These are phyloP conservation scores for Mortierella antarctica DNA, from an alignment of 192 early-diverging fungal species.

Conservation along the genomic window DNA sequence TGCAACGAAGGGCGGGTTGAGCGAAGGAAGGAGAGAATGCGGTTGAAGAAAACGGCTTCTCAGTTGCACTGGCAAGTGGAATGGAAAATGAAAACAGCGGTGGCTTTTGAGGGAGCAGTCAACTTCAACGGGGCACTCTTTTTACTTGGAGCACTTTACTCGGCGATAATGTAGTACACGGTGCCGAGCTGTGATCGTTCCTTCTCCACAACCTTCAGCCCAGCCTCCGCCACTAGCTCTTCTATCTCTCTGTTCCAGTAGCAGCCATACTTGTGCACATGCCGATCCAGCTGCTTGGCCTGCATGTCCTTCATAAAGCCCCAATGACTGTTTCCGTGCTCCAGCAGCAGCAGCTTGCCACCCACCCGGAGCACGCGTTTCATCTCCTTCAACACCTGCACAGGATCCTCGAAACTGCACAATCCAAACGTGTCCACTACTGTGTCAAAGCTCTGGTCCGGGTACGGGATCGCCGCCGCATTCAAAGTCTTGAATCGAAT, in stretches of 20 bases:
- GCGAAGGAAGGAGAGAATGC: too few species aligned
- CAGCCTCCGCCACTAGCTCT: slow-evolving; percentile 36
- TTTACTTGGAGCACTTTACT: neutral
- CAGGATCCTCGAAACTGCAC: slow-evolving; percentile 51
- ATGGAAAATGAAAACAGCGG: neutral
- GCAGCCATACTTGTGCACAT: slow-evolving; percentile 54
- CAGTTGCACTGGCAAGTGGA: neutral
- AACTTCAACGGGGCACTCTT: neutral
- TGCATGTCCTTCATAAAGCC: slow-evolving; percentile 51
- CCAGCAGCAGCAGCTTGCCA: slow-evolving; percentile 32
- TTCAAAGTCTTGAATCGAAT: slow-evolving; percentile 44
- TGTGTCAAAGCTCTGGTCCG: slow-evolving; percentile 46
- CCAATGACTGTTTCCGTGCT: slow-evolving; percentile 51
- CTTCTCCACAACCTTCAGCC: slow-evolving; percentile 33
- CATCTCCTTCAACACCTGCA: slow-evolving; percentile 38
- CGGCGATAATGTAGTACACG: slow-evolving; percentile 38
- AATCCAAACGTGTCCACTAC: slow-evolving; percentile 49
- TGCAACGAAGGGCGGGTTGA: too few species aligned
- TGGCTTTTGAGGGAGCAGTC: slow-evolving; percentile 3
- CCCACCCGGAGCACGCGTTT: slow-evolving; percentile 37
- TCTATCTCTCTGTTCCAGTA: slow-evolving; percentile 52
- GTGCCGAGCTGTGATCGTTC: slow-evolving; percentile 51
- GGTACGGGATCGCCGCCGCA: slow-evolving; percentile 44
- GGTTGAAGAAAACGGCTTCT: too few species aligned
- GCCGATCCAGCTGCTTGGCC: slow-evolving; percentile 38